Conservation (phyloP, 2,329 filamentous ascomycete species). For the Cladophialophora carrionii region DNA sequence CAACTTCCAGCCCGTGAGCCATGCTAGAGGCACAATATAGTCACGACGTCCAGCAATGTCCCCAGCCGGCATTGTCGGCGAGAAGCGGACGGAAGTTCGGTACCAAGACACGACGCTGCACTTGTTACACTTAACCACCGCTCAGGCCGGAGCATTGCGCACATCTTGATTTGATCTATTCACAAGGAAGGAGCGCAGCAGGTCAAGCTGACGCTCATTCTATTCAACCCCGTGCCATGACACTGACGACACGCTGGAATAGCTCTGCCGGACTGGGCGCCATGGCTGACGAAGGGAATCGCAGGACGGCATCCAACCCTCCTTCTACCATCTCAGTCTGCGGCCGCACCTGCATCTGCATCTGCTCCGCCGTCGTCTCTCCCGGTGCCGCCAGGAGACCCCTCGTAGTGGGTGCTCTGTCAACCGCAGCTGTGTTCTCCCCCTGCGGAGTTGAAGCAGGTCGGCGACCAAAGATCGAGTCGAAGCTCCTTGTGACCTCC, state of each 20-base stretch:
- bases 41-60: slow-evolving; percentile 1
- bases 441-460: background rate
- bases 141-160: background rate
- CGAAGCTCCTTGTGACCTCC: slow-evolving; percentile 29
- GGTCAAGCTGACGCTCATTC: slow-evolving; percentile 50
- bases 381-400: background rate
- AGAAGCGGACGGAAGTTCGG: too few relatives aligned
- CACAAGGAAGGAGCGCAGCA: slow-evolving; percentile 53
- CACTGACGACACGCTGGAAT: slow-evolving; percentile 34
- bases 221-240: slow-evolving; percentile 7
- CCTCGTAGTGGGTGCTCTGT: background rate
- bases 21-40: background rate
- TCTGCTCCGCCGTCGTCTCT: slow-evolving; percentile 8
- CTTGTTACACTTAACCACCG: too few relatives aligned
- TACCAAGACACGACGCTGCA: too few relatives aligned
- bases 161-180: background rate
- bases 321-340: background rate
- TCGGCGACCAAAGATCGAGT: slow-evolving; percentile 29
- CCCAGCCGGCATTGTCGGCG: too few relatives aligned
- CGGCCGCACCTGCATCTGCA: background rate
- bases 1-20: background rate
- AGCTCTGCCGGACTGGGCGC: slow-evolving; percentile 30
- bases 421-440: background rate
- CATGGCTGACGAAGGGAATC: slow-evolving; percentile 26
- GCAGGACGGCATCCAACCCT: slow-evolving; percentile 28